Conservation (phyloP, 2,329 filamentous ascomycete species). For the Colletotrichum tofieldiae region DNA sequence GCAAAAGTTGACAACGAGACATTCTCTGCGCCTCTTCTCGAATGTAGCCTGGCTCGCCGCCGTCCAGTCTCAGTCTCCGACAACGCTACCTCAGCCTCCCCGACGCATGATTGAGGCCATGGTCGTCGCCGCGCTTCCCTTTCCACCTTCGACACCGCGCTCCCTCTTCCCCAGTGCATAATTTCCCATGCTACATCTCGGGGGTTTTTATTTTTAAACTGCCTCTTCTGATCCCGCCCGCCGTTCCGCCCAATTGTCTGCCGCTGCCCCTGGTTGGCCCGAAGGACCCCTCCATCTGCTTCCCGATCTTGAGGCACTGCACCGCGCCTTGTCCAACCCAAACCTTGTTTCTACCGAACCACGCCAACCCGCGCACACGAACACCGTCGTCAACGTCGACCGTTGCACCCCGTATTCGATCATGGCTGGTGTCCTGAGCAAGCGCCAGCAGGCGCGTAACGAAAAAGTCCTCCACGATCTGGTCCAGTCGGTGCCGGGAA, state of each 20-base stretch:
- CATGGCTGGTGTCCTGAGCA: conserved; percentile 86
- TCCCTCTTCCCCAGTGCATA: conserved; percentile 38
- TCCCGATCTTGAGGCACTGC: conserved; percentile 18
- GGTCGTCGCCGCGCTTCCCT: conserved; percentile 36
- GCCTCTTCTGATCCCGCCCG: conserved; percentile 29
- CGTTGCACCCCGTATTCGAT: conserved; percentile 20
- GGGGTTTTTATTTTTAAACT: neutral
- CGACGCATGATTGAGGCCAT: conserved; percentile 42
- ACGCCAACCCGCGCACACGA: conserved; percentile 8
- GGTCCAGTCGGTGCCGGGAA: conserved; percentile 85
- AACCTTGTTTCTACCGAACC: conserved; percentile 20
- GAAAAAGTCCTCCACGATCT: conserved; percentile 93
- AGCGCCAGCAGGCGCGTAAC: conserved; percentile 98
- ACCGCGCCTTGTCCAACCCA: conserved; percentile 27
- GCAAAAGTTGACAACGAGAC: conserved; percentile 10
- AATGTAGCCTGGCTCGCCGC: conserved; percentile 23
- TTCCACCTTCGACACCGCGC: conserved; percentile 36
- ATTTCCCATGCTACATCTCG: conserved; percentile 32
- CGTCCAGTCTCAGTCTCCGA: conserved; percentile 20
- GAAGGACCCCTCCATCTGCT: conserved; percentile 38
- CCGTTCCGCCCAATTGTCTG: conserved; percentile 23
- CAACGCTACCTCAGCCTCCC: conserved; percentile 34
- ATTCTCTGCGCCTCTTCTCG: conserved; percentile 11
- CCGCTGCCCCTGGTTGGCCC: conserved; percentile 23
- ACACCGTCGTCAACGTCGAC: conserved; percentile 22